Evolutionary conservation across 495 filamentous ascomycete species (phyloP), one percentile per base, ranked within the genome.

Genomic region (Penicillium manginii): DNA sequence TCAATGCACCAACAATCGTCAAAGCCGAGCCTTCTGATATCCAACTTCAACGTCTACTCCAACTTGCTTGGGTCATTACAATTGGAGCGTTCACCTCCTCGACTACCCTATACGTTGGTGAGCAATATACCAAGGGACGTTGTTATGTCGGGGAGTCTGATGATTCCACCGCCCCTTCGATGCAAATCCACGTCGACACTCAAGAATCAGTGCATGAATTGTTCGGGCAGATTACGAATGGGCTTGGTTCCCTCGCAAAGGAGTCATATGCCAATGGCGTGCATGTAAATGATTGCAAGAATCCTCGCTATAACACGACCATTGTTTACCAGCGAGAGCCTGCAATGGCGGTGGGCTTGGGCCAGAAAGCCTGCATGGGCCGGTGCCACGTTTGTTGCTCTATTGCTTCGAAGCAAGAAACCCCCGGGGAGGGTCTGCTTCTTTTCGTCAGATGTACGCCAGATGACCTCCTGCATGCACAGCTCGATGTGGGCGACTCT

Each of bases 21-120:
- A 31, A 40, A 4, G 26, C 46, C 1, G 60, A 63, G n/a, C 23
- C 55, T 47, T 31, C 52, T 10, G 64, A 66, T 42, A 55, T 63
- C 14, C 60, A 63, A 15, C 33, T 66, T 29, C 64, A 66, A 33
- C 46, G 60, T 14, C 18, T 66, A 3, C 18, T 66, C 1, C 64
- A 66, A 7, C 49, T 63, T 31, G 57, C 61, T 23, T 66, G 64
- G 64, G 15, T 55, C 0, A 42, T 57, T 10, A 54, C 51, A 2
- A 21, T 61, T 7, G 55, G 57, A 15, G 42, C 57, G 5, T 66
- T 66, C 50, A 32, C 33, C 2, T 37, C 47, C 2, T 63, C 64
- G 17, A 58, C 57, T 4, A 60, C 60, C 0, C 12, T 66, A 3
- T 61, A 63, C 31, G 50, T 66, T 32, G 47, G 57, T 9, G 57